Base-by-base conservation (phyloP, 2,329 filamentous ascomycete species). In the Alternaria tenuissima region DNA sequence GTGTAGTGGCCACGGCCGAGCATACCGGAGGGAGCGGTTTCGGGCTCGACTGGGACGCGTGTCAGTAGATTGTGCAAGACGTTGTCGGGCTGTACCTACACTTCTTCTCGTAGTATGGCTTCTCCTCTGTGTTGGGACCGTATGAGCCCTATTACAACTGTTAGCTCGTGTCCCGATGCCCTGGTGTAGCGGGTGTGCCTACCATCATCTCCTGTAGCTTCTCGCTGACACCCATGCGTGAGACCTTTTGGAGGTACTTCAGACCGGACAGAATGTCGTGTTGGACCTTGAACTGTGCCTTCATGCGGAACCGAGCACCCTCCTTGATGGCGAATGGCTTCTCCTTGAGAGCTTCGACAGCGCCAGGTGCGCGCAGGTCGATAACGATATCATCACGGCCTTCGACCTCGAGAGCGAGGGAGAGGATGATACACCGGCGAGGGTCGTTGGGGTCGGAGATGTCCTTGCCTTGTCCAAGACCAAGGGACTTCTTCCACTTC, bases 121-220 rank as follows among this genome's bases (percentile, higher is more conserved):
- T 92, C 81, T 93, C 91, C 65, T 93, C 91, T 18, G 94, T 98
- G 84, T 90, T 97, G 67, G 95, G 95, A 56, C 93, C 91, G 76
- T 94, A 99, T 73, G 92, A 96, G 70, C 94, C 93, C 92, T 95
- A 69, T 65, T 18, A 44, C 42, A 3, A n/a, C 32, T 12, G 54
- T 71, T 49, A 71, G 65, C 44, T 18, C 18, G n/a, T 56, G 24
- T 22, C 30, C 42, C n/a, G 16, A 53, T 14, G 22, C 7, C 5
- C 30, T 16, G 55, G 7, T 42, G n/a, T 28, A 24, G 12, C 3
- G 38, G 22, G 14, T 32, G 51, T 28, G 34, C 90, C 76, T 81
- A 95, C 93, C 86, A 99, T 91, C 95, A 99, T 99, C 84, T 98
- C 94, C 72, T 96, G 91, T 75, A 95, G 91, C 87, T 97, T 99